phyloP scores from a whole-genome alignment of 441 rosid genomes.

The Oxalis stricta region DNA sequence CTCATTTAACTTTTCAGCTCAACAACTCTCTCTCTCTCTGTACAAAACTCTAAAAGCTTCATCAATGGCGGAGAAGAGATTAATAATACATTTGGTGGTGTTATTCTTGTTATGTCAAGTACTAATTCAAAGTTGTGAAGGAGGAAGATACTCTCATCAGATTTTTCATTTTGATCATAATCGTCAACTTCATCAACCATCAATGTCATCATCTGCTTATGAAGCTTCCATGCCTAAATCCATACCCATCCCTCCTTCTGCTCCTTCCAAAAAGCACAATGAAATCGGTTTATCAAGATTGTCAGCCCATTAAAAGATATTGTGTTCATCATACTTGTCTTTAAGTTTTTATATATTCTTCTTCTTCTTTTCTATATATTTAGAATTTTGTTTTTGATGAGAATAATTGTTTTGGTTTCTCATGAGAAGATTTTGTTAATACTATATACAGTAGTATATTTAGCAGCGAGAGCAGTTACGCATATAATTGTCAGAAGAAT shows the following conservation, averaged over 20 bases:
- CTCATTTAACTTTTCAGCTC: not conserved
- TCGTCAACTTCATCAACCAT: too few relatives aligned
- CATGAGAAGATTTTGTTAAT: too few relatives aligned
- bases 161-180: conserved; percentile 3
- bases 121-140: too few relatives aligned
- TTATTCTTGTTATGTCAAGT: not conserved
- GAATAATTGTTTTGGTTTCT: too few relatives aligned
- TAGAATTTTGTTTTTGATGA: too few relatives aligned
- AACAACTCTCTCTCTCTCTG: not conserved
- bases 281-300: conserved; percentile 35
- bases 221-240: conserved; percentile 45
- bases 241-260: conserved; percentile 59
- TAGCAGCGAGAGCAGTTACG: too few relatives aligned
- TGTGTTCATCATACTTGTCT: not conserved
- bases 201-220: conserved; percentile 25
- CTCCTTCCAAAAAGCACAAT: conserved; percentile 64
- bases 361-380: too few relatives aligned
- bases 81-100: not conserved
- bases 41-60: not conserved
- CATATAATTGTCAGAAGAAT: too few relatives aligned
- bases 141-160: too few relatives aligned
- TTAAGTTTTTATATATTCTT: too few relatives aligned
- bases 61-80: too few relatives aligned
- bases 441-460: too few relatives aligned
- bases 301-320: conserved; percentile 26